phyloP scores from a whole-genome alignment of 257 asterid genomes.

The Eucommia ulmoides region DNA sequence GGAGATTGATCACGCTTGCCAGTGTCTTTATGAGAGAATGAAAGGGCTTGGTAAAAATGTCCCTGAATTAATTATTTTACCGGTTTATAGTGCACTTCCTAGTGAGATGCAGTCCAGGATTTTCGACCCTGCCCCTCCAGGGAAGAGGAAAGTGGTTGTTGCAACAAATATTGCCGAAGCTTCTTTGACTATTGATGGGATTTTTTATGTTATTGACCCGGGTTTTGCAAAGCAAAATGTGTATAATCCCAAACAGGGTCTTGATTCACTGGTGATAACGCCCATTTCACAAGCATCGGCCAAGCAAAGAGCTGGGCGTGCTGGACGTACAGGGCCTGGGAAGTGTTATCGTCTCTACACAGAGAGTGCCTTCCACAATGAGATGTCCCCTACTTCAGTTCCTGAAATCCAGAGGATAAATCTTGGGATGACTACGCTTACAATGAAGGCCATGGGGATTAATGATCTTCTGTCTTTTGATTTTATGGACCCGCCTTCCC shows the following conservation, averaged over 20 bases:
- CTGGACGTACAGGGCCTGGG: conserved; percentile 92
- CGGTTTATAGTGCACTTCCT: conserved; percentile 86
- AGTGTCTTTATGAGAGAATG: conserved; percentile 91
- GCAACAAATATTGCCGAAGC: conserved; percentile 97
- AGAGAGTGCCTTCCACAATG: conserved; percentile 93
- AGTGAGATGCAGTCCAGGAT: conserved; percentile 97
- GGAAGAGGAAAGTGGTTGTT: conserved; percentile 89
- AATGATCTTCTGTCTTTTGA: conserved; percentile 81
- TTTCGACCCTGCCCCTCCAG: conserved; percentile 96
- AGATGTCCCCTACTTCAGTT: conserved; percentile 83
- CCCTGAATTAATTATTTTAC: conserved; percentile 83
- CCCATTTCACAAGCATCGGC: conserved; percentile 99
- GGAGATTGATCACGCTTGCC: conserved; percentile 95
- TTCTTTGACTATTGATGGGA: conserved; percentile 92
- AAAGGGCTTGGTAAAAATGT: conserved; percentile 75
- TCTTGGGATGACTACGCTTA: conserved; percentile 74
- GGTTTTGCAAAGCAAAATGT: conserved; percentile 96
- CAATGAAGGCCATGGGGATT: conserved; percentile 93
- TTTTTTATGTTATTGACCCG: conserved; percentile 83
- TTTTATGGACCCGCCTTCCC: conserved; percentile 97
- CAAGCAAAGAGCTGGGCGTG: conserved; percentile 89
- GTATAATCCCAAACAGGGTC: conserved; percentile 89
- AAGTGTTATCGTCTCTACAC: conserved; percentile 94
- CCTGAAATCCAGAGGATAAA: conserved; percentile 96
- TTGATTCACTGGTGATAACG: conserved; percentile 82